phyloP scores from a whole-genome alignment of 2,329 filamentous ascomycete species.

The Epichloe uncinata region DNA sequence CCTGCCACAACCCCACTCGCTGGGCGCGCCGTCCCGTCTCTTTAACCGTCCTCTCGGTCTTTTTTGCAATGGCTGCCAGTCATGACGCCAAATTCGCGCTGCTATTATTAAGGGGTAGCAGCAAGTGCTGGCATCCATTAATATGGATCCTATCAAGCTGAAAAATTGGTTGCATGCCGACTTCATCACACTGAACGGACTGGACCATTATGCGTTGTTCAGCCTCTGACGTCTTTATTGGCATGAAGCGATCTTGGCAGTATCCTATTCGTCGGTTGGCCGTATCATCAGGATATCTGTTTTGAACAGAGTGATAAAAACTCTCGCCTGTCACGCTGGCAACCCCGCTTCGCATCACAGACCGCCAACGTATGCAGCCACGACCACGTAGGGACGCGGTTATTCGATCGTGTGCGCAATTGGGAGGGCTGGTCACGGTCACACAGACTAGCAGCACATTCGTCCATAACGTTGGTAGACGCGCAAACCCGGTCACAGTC shows the following conservation, averaged over 20 bases:
- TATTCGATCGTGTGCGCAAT: not conserved
- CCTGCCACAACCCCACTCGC: not conserved
- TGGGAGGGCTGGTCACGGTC: not conserved
- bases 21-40: constrained; percentile 3
- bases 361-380: not conserved
- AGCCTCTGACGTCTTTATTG: not conserved
- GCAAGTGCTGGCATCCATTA: too few relatives aligned
- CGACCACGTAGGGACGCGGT: not conserved
- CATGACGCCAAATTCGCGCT: too few relatives aligned
- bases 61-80: not conserved
- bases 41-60: not conserved
- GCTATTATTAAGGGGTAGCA: too few relatives aligned
- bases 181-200: not conserved
- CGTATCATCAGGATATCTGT: not conserved
- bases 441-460: not conserved
- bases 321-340: not conserved
- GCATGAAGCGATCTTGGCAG: not conserved
- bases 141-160: not conserved
- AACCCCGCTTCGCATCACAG: not conserved
- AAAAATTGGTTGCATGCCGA: not conserved
- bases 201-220: not conserved
- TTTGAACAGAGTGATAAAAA: not conserved
- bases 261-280: not conserved
- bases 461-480: not conserved
- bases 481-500: not conserved